These are phyloP conservation scores for Avicennia marina DNA, from an alignment of 257 asterid genomes.

Conservation along the genomic window DNA sequence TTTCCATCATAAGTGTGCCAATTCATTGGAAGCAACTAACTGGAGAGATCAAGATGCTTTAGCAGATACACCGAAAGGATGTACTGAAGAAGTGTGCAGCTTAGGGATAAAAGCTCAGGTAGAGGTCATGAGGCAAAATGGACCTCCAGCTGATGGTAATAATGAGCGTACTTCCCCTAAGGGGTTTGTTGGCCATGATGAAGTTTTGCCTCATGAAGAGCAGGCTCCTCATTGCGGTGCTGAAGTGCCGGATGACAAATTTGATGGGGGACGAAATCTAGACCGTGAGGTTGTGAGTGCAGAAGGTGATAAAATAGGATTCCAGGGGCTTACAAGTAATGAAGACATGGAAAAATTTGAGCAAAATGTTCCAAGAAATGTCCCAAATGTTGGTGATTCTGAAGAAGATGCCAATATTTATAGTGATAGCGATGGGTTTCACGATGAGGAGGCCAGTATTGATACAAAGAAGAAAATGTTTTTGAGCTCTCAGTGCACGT, in stretches of 20 bases:
- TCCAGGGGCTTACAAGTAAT: too few species aligned
- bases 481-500: conserved; percentile 43
- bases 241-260: conserved; percentile 16
- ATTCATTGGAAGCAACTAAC: too few species aligned
- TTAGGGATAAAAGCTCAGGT: conserved; percentile 16
- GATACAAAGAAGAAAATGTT: conserved; percentile 38
- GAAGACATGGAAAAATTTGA: conserved; percentile 13
- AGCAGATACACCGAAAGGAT: conserved; percentile 15
- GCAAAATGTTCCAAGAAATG: background rate
- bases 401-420: conserved; percentile 30
- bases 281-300: too few species aligned
- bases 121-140: conserved; percentile 13
- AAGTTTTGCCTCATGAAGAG: conserved; percentile 19
- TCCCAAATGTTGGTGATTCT: conserved; percentile 10
- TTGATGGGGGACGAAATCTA: conserved; percentile 18
- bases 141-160: conserved; percentile 15
- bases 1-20: too few species aligned
- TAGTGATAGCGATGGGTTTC: conserved; percentile 33
- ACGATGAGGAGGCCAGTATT: conserved; percentile 38
- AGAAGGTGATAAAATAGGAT: too few species aligned
- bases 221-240: conserved; percentile 12
- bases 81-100: conserved; percentile 22
- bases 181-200: conserved; percentile 21
- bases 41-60: too few species aligned
- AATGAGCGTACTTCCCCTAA: conserved; percentile 14